A percentile compares a stretch with the other conserved stretches of the same genome.
Evolutionary conservation across 2,329 filamentous ascomycete genomes (phyloP).

Genomic region (Xylariaceae sp.): DNA sequence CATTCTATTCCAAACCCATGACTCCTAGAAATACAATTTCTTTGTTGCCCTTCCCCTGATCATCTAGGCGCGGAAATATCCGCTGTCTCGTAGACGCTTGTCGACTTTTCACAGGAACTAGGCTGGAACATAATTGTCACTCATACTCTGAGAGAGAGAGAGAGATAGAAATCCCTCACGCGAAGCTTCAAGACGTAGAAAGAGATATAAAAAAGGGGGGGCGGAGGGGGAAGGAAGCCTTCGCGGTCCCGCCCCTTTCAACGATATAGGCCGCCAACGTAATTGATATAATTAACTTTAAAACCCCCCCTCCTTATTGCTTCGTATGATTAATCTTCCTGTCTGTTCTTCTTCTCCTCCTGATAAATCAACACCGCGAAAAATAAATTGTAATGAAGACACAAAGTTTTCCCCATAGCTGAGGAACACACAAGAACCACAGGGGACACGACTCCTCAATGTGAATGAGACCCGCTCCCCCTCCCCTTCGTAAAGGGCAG

Average conservation of each 20-base stretch:
- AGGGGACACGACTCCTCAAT: background rate
- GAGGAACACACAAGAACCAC: background rate
- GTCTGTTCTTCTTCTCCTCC: too few species aligned
- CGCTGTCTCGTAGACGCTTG: slow-evolving; percentile 2
- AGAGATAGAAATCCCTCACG: background rate
- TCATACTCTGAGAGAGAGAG: background rate
- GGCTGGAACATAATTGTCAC: slow-evolving; percentile 15
- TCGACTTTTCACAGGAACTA: background rate
- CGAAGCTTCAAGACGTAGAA: slow-evolving; percentile 19
- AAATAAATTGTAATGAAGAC: background rate
- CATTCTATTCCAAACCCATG: too few species aligned
- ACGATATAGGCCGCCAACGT: background rate
- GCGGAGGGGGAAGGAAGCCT: too few species aligned
- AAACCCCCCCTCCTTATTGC: too few species aligned
- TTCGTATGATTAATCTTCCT: too few species aligned
- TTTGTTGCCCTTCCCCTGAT: slow-evolving; percentile 13
- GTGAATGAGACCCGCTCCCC: background rate
- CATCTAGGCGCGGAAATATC: background rate
- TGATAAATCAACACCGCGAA: background rate
- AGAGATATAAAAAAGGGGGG: slow-evolving; percentile 5
- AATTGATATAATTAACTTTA: background rate
- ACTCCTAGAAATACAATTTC: slow-evolving; percentile 3
- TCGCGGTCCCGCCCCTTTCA: slow-evolving; percentile 17
- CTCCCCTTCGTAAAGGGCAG: slow-evolving; percentile 1
- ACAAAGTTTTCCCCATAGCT: background rate